Percentiles rank a stretch among this genome's conserved stretches.
phyloP scores from a whole-genome alignment of 805 yeast species.

The Sungouiozyma ichnusensis region DNA sequence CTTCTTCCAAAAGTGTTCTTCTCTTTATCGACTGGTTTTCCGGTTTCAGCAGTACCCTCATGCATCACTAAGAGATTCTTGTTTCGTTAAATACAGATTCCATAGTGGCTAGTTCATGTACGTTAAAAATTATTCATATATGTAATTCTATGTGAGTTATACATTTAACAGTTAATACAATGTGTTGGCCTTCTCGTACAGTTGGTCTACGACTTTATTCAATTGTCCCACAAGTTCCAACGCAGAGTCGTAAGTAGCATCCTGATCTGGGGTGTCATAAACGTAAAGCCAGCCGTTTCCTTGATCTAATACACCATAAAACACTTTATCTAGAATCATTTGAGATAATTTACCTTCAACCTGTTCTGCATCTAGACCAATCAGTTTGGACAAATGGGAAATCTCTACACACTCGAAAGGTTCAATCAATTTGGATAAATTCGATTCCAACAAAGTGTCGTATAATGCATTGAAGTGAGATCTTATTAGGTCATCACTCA shows the following conservation, averaged over 20 bases:
- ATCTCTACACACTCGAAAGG: constrained; percentile 95
- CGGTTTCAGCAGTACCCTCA: too few relatives aligned
- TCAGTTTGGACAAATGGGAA: constrained; percentile 72
- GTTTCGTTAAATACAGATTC: too few relatives aligned
- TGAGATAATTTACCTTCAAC: constrained; percentile 92
- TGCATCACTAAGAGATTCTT: too few relatives aligned
- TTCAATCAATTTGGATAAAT: constrained; percentile 86
- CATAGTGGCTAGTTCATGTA: too few relatives aligned
- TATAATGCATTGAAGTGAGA: constrained; percentile 87
- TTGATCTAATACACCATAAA: constrained; percentile 93
- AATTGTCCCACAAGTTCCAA: constrained; percentile 79
- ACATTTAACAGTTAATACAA: constrained; percentile 41
- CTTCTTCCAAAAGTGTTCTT: constrained; percentile 43
- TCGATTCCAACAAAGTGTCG: constrained; percentile 87
- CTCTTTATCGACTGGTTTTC: not conserved
- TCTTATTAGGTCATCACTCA: constrained; percentile 78
- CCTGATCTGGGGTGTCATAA: constrained; percentile 80
- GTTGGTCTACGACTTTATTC: constrained; percentile 77
- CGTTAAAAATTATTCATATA: too few relatives aligned
- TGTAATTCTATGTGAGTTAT: too few relatives aligned
- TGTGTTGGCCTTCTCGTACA: constrained; percentile 87
- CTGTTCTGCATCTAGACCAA: constrained; percentile 78
- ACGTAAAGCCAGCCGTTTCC: constrained; percentile 96
- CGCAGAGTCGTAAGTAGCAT: constrained; percentile 80
- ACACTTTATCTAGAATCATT: constrained; percentile 93